A percentile compares a stretch with the other conserved stretches of the same genome.
phyloP scores from a whole-genome alignment of 129 eudicot species.

The Flaveria trinervia region DNA sequence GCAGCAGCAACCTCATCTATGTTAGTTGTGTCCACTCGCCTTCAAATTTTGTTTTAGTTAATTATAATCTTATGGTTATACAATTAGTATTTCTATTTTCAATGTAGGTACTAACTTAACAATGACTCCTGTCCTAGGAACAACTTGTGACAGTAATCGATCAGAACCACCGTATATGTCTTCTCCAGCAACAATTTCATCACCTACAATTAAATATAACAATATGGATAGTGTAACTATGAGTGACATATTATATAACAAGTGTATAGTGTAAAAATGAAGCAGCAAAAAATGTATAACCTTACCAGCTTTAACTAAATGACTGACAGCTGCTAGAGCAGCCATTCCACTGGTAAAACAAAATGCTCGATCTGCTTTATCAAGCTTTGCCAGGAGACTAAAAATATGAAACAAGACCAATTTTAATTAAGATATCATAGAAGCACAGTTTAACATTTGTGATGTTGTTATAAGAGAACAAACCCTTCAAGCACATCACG shows the following conservation, averaged over 20 bases:
- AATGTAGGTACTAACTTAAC: conserved; percentile 65
- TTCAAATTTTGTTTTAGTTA: conserved; percentile 30
- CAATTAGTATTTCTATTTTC: neutral
- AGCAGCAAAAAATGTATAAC: neutral
- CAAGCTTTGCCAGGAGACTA: conserved; percentile 92
- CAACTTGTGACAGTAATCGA: conserved; percentile 74
- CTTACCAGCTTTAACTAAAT: conserved; percentile 72
- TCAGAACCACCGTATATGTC: conserved; percentile 99
- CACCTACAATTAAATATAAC: conserved; percentile 43
- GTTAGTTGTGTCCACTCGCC: conserved; percentile 79
- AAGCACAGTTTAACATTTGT: conserved; percentile 18
- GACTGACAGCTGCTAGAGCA: conserved; percentile 88
- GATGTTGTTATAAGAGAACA: conserved; percentile 3
- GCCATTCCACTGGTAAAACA: conserved; percentile 99
- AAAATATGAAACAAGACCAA: conserved; percentile 11
- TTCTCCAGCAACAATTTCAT: conserved; percentile 97
- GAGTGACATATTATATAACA: neutral
- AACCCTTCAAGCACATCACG: conserved; percentile 87
- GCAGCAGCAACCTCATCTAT: conserved; percentile 84
- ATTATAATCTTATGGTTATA: conserved; percentile 2
- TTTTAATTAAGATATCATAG: neutral
- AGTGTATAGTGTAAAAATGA: conserved; percentile 7
- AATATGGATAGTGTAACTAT: neutral
- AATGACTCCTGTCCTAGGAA: conserved; percentile 73
- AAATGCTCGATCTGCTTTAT: conserved; percentile 92